phyloP scores from a whole-genome alignment of 1,139 yeast species.

The Protomyces gravidus region DNA sequence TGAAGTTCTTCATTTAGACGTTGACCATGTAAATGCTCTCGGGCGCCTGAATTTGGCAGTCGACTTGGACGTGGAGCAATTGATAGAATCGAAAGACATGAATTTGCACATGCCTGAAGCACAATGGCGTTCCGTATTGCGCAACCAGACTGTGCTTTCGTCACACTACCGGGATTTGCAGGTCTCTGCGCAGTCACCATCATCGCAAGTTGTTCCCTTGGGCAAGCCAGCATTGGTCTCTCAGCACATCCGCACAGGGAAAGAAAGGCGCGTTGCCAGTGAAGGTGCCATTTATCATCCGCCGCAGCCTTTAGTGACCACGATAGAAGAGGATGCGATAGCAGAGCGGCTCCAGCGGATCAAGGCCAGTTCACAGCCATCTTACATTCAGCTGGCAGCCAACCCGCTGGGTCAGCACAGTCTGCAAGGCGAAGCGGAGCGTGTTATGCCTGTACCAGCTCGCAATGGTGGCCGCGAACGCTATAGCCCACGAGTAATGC shows the following conservation, averaged over 20 bases:
- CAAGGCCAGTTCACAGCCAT: no score
- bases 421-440: not conserved
- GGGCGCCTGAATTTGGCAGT: not conserved
- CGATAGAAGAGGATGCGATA: conserved; percentile 15
- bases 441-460: not conserved
- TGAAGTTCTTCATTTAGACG: conserved; percentile 6
- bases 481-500: no score
- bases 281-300: conserved; percentile 14
- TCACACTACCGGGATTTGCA: conserved; percentile 3
- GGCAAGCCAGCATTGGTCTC: not conserved
- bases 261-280: conserved; percentile 11
- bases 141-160: conserved; percentile 7
- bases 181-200: not conserved
- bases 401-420: no score
- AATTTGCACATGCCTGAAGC: not conserved
- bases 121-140: conserved; percentile 3
- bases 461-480: not conserved
- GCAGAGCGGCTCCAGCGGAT: not conserved
- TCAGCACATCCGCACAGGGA: conserved; percentile 4
- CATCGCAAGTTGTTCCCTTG: not conserved
- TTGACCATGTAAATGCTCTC: conserved; percentile 12
- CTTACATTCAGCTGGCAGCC: no score
- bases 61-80: conserved; percentile 1
- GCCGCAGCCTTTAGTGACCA: conserved; percentile 7
- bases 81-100: not conserved